These are phyloP conservation scores for Drosera spatulata DNA, from an alignment of 179 eudicot species.

Conservation along the genomic window DNA sequence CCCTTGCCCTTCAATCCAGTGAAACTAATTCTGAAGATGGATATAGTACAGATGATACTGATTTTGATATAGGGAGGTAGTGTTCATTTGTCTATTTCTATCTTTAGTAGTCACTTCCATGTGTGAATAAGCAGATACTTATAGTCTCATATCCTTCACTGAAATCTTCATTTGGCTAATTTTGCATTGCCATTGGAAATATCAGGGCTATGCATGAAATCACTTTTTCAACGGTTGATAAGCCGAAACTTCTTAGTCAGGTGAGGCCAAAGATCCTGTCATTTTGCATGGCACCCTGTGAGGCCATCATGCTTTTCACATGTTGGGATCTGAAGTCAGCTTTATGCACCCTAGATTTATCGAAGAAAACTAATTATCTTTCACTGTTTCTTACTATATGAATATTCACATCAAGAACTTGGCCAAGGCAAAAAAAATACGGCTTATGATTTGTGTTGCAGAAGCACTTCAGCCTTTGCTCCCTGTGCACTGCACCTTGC, in stretches of 20 bases:
- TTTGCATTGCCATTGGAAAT: neutral
- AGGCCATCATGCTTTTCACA: neutral
- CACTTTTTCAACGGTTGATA: constrained; percentile 38
- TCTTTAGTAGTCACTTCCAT: constrained; percentile 8
- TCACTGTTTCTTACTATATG: no score
- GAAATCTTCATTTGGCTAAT: constrained; percentile 1
- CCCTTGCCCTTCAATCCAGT: constrained; percentile 21
- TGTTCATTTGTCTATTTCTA: neutral
- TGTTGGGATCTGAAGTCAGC: neutral
- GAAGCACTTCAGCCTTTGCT: no score
- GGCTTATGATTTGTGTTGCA: no score
- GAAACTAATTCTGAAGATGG: constrained; percentile 30
- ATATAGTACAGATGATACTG: constrained; percentile 27
- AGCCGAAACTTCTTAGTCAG: constrained; percentile 44
- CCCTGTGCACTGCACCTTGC: no score
- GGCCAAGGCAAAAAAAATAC: no score
- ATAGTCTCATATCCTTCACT: neutral
- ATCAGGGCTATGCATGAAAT: constrained; percentile 70
- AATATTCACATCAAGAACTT: no score
- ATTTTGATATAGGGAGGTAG: constrained; percentile 18
- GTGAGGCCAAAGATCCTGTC: constrained; percentile 15
- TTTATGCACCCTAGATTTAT: no score
- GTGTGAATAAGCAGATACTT: constrained; percentile 8
- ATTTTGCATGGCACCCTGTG: neutral
- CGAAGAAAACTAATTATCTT: no score